Evolutionary conservation across 768 basidiomycete genomes (phyloP).

Genomic region (Mycena haematopus): DNA sequence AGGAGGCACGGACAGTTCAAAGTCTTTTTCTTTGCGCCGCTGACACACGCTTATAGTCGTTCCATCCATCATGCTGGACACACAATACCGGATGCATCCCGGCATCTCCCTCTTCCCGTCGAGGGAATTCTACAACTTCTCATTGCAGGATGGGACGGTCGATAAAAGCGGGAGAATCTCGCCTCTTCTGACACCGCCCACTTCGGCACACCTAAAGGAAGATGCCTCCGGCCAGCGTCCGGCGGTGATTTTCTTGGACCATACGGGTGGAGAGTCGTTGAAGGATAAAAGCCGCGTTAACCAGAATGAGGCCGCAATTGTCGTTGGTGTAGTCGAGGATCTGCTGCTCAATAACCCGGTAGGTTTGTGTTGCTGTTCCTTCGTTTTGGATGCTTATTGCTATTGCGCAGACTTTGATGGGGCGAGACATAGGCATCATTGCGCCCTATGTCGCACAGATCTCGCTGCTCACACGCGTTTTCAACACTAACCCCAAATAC

Average conservation of each 20-base stretch:
- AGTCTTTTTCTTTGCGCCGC: constrained; percentile 9
- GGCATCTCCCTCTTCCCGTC: constrained; percentile 88
- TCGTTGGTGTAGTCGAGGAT: constrained; percentile 84
- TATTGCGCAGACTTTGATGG: constrained; percentile 59
- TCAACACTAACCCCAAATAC: constrained; percentile 62
- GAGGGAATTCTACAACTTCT: constrained; percentile 77
- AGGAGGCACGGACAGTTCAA: constrained; percentile 60
- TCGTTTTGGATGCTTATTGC: constrained; percentile 23
- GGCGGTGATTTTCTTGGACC: constrained; percentile 84
- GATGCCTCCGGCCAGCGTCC: constrained; percentile 51
- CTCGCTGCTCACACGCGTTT: constrained; percentile 68
- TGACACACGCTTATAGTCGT: constrained; percentile 53
- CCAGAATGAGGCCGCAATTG: constrained; percentile 76
- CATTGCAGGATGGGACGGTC: constrained; percentile 78
- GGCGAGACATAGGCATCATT: constrained; percentile 88
- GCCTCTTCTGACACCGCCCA: constrained; percentile 64
- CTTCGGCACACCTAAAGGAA: constrained; percentile 55
- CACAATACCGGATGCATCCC: constrained; percentile 98
- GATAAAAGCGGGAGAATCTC: constrained; percentile 55
- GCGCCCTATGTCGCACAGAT: constrained; percentile 93
- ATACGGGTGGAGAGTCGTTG: constrained; percentile 69
- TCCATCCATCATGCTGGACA: constrained; percentile 91
- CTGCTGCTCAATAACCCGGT: constrained; percentile 78
- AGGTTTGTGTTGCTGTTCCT: constrained; percentile 34
- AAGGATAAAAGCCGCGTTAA: constrained; percentile 81